Evolutionary conservation across 352 stramenopile species (phyloP), one percentile per base, ranked within the genome.

Genomic region (Phytophthora fragariaefolia): DNA sequence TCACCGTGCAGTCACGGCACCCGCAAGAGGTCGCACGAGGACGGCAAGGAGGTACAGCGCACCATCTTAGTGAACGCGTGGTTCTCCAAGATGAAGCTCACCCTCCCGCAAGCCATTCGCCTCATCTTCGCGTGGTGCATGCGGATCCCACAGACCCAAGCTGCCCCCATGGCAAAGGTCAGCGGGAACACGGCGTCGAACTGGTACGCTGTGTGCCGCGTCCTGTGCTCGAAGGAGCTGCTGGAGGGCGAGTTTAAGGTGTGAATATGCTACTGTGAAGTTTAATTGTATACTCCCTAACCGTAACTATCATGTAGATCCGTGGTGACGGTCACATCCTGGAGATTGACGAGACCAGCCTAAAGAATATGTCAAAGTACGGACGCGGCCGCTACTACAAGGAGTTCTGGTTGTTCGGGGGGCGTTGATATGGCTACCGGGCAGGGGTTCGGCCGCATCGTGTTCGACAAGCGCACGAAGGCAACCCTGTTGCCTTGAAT

Each of bases 391-490:
- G 36, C 0, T 3, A n/a, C 0, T 63, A 72, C 28, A 18, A 51
- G n/a, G 65, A 71, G 9, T 71, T 69, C 10, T 79, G 66, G 74
- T 15, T 77, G 2, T 79, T 82, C 24, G 74, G 61, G n/a, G 30
- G 66, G 66, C 0, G 54, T 77, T 0, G 64, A 81, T 1, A 48
- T 61, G 0, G 57, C 48, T 0, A 80, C 57, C 0, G 50, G 49
- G 0, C 54, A 58, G 8, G 74, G 66, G 70, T 82, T 82, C 49
- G 70, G 24, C 2, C 18, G 32, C 0, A 47, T 73, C n/a, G 56
- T 62, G n/a, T 64, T 55, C 15, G 50, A 66, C 17, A 62, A 76
- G 30, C 22, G n/a, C n/a, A 77, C 57, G 1, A 76, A 79, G 42
- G 10, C 23, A 0, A 76, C 55, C n/a, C 52, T 76, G 1, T 36